A percentile compares a stretch with the other conserved stretches of the same genome.
Conservation (phyloP, 108 stramenopile genomes). For the Pseudonitzschia multiseries region DNA sequence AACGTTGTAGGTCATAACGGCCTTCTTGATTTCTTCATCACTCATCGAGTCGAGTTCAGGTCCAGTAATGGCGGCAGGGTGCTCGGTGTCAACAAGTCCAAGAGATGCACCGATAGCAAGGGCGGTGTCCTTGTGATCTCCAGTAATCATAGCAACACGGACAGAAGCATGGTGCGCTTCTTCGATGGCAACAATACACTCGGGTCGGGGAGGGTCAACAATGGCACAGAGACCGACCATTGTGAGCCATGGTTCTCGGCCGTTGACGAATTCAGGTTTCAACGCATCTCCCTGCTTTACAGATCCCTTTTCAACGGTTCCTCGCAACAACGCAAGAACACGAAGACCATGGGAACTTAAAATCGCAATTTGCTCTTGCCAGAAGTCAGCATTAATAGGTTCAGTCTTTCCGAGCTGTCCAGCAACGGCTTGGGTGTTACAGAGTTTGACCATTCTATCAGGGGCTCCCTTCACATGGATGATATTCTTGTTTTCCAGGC, state of each 20-base stretch:
- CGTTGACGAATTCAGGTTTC: conserved; percentile 70
- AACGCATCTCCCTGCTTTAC: conserved; percentile 65
- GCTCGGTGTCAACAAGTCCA: conserved; percentile 78
- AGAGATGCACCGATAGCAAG: conserved; percentile 80
- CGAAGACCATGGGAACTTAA: conserved; percentile 91
- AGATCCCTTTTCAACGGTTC: conserved; percentile 54
- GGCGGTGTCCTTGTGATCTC: conserved; percentile 92
- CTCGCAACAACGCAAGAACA: conserved; percentile 87
- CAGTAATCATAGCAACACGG: conserved; percentile 97
- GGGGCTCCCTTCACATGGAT: conserved; percentile 97
- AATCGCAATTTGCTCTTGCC: conserved; percentile 79
- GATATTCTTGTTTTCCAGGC: conserved; percentile 41
- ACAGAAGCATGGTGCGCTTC: conserved; percentile 87
- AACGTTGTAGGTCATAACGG: conserved; percentile 78
- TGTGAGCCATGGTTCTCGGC: conserved; percentile 61
- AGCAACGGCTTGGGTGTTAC: conserved; percentile 72
- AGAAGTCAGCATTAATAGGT: conserved; percentile 68
- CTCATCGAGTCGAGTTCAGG: conserved; percentile 81
- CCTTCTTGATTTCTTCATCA: conserved; percentile 62
- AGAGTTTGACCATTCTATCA: conserved; percentile 87
- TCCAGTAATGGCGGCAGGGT: conserved; percentile 67
- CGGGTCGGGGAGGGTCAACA: conserved; percentile 93
- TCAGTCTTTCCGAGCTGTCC: conserved; percentile 68
- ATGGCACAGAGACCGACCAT: conserved; percentile 94
- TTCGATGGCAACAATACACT: conserved; percentile 80